Percentiles rank a stretch among this genome's conserved stretches.
These are phyloP conservation scores for Trichosporon asahii DNA, from an alignment of 1,284 basidiomycete species.

Conservation along the genomic window DNA sequence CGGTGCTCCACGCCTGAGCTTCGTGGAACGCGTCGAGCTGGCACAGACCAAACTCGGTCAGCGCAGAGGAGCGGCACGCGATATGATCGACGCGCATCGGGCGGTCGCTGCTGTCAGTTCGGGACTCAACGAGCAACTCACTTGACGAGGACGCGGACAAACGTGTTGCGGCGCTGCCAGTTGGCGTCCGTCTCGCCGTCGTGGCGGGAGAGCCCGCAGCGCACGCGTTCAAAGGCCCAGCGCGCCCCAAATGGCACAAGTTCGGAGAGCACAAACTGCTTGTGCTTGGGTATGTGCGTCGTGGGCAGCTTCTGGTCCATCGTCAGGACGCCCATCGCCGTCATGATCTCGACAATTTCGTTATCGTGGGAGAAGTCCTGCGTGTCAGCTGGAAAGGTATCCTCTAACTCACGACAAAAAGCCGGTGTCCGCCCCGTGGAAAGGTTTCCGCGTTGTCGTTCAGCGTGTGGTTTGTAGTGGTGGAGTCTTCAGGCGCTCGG, in stretches of 20 bases:
- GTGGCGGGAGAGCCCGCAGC: slow-evolving; percentile 39
- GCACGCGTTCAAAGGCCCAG: slow-evolving; percentile 42
- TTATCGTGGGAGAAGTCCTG: slow-evolving; percentile 78
- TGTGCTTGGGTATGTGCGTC: slow-evolving; percentile 23
- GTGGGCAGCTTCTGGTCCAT: slow-evolving; percentile 11
- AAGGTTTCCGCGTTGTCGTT: slow-evolving; percentile 65
- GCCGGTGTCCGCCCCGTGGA: slow-evolving; percentile 54
- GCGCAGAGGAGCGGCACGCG: slow-evolving; percentile 62
- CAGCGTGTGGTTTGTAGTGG: slow-evolving; percentile 75
- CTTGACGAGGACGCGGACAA: slow-evolving; percentile 46
- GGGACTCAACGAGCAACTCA: slow-evolving; percentile 23
- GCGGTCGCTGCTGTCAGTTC: slow-evolving; percentile 30
- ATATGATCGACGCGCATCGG: slow-evolving; percentile 36
- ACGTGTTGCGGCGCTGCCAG: slow-evolving; percentile 33
- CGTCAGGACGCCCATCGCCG: slow-evolving; percentile 62
- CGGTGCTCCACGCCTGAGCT: slow-evolving; percentile 66
- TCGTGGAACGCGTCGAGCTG: slow-evolving; percentile 63
- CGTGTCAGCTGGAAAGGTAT: neutral
- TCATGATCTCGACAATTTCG: slow-evolving; percentile 69
- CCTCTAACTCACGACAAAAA: slow-evolving; percentile 41
- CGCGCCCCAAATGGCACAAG: slow-evolving; percentile 45
- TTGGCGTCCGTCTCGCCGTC: slow-evolving; percentile 16
- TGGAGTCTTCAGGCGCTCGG: slow-evolving; percentile 61
- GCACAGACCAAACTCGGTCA: slow-evolving; percentile 60
- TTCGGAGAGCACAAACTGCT: slow-evolving; percentile 34